Evolutionary conservation across 805 yeast genomes (phyloP), one percentile per base, ranked within the genome.

Genomic region (Cyberlindnera xishuangbannaensis): DNA sequence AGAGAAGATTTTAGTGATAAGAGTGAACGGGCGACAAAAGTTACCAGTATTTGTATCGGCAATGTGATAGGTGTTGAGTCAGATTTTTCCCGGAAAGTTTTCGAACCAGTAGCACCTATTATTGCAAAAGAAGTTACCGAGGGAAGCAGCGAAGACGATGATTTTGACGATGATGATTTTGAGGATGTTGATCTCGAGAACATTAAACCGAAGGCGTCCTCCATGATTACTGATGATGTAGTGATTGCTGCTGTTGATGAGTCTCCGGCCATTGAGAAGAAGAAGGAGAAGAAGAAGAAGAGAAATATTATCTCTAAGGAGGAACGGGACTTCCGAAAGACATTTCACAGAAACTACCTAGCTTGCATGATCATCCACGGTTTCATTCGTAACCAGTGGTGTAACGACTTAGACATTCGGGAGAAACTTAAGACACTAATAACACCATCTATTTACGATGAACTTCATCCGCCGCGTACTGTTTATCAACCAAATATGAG

Each of bases 321-420:
- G 27, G 88, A 82, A 48, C 60, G 83, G 13, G 46, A 47, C 1
- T 56, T 54, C 27, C 59, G 97, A 14, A 62, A 65, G 29, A 43
- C 55, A 0, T 54, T 76, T 7, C 97, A 88, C 52, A 69, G 74
- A 56, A 43, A 71, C 32, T 70, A 74, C 37, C 45, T 90, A 3
- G 61, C 73, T 12, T 56, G 69, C 16, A 71, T 85, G 73, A 55
- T 83, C 34, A 51, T 69, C 2, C 94, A 84, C 52, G 92, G 87
- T 0, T 64, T 65, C 0, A 48, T 74, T 3, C 67, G 95, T 17
- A 90, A 88, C 51, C 44, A 59, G 6, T 88, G 96, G 96, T 70
- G 86, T 40, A 73, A 72, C 37, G 72, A 75, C 40, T 47, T 51
- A 1, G 39, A 43, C 3, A 49, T 83, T 0, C 63, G 67, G 13